phyloP scores from a whole-genome alignment of 768 basidiomycete genomes.

The Hebeloma cylindrosporum region DNA sequence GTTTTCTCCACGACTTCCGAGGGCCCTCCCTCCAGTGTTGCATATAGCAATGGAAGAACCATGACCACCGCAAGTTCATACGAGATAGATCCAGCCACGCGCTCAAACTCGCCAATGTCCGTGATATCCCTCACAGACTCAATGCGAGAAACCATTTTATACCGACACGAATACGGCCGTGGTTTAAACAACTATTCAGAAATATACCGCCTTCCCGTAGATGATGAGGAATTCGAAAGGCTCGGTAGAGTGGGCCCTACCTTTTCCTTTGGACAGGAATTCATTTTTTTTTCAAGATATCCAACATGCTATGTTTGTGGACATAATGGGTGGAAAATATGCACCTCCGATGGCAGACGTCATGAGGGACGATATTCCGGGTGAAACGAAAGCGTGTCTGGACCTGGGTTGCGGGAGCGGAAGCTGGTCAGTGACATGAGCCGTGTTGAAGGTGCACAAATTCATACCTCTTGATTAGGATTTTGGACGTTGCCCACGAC shows the following conservation, averaged over 20 bases:
- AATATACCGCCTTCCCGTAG: conserved; percentile 75
- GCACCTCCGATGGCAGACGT: conserved; percentile 56
- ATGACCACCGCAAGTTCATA: conserved; percentile 61
- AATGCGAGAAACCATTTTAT: conserved; percentile 54
- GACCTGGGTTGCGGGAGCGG: conserved; percentile 84
- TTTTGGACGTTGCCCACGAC: conserved; percentile 70
- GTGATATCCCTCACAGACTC: conserved; percentile 70
- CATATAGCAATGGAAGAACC: conserved; percentile 43
- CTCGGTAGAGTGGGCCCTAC: conserved; percentile 46
- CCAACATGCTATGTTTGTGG: conserved; percentile 65
- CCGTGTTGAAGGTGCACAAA: conserved; percentile 12
- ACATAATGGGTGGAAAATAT: conserved; percentile 63
- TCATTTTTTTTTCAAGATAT: conserved; percentile 43
- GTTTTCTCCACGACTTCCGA: conserved; percentile 43
- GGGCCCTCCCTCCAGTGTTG: conserved; percentile 36
- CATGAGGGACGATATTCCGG: conserved; percentile 57
- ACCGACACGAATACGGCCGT: conserved; percentile 67
- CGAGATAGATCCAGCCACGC: conserved; percentile 50
- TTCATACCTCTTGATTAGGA: conserved; percentile 45
- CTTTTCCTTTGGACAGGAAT: conserved; percentile 2
- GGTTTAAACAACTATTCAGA: conserved; percentile 77
- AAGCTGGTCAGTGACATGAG: conserved; percentile 51
- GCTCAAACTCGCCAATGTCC: conserved; percentile 65
- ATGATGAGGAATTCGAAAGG: conserved; percentile 72
- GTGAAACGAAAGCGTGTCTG: conserved; percentile 60